Base-by-base conservation (phyloP, 2,329 filamentous ascomycete species). In the Sporothrix curviconia region DNA sequence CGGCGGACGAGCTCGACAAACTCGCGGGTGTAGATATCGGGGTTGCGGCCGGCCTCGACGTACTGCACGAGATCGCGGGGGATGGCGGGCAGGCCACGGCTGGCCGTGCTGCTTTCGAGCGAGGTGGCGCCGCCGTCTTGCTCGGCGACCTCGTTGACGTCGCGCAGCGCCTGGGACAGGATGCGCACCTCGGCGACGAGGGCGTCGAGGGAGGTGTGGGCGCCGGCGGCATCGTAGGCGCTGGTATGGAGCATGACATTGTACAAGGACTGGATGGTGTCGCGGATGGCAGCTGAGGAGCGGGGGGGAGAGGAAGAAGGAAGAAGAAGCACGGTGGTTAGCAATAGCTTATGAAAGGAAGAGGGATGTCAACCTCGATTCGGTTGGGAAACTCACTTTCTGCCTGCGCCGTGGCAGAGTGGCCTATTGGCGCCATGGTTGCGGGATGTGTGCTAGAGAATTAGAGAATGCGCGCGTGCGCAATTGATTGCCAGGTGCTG, bases 21-120 rank as follows among this genome's bases (percentile, higher is more conserved):
- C 73, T 88, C 85, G 66, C 85, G 78, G 56, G 85, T 88, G 75
- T 88, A 88, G 64, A 88, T 87, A 71, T 88, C 85, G 2, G 85
- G 85, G 73, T 88, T 88, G 52, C 85, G 83, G 44, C 85, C 84
- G 67, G 83, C 81, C 69, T 88, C 84, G 65, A 88, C 84, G 72
- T 88, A 88, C 66, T 82, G 76, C 60, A 87, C 76, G 12, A 87
- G 77, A 65, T 86, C 83, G 53, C 78, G 79, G 2, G 84, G 84
- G 22, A 86, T 76, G 32, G 69, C 70, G 4, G 81, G 80, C 40
- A 84, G 76, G 22, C 28, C 28, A 30, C 47, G 47, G 43, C 25
- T 32, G n/a, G 50, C 50, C 49, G 28, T 19, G 24, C 44, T 24
- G 15, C 60, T 55, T n/a, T 15, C 28, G 25, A 46, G 17, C n/a